These are phyloP conservation scores for Talaromyces amestolkiae DNA, from an alignment of 2,329 filamentous ascomycete genomes.

Conservation along the genomic window DNA sequence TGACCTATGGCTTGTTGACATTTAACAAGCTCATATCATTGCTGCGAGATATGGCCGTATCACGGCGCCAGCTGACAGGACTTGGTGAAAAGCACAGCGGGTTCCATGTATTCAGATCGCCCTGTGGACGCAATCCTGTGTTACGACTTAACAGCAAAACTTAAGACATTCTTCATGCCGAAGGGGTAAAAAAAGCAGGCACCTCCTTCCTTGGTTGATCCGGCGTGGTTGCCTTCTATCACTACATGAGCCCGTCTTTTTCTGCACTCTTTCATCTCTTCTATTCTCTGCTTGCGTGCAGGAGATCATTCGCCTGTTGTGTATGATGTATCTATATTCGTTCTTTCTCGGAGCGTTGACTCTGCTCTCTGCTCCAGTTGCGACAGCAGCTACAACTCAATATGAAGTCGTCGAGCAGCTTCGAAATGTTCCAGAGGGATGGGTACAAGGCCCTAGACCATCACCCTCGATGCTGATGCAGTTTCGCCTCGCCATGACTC, in stretches of 20 bases:
- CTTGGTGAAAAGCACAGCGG: neutral
- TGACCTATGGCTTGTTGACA: neutral
- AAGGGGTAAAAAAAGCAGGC: conserved; percentile 3
- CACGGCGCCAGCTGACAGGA: neutral
- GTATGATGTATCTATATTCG: conserved; percentile 13
- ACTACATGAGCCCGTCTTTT: neutral
- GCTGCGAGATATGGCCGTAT: neutral
- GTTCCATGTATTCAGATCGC: neutral
- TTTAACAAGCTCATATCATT: neutral
- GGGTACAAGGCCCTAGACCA: conserved; percentile 30
- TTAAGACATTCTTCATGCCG: conserved; percentile 8
- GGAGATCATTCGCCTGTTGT: neutral
- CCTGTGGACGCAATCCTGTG: neutral
- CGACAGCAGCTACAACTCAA: neutral
- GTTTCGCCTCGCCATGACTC: conserved; percentile 50
- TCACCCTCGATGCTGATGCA: conserved; percentile 42
- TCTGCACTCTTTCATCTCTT: neutral
- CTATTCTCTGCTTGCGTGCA: neutral
- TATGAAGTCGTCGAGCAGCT: conserved; percentile 31
- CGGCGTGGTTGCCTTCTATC: neutral
- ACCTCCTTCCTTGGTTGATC: neutral
- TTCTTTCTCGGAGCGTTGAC: conserved; percentile 9
- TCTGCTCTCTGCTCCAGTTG: neutral
- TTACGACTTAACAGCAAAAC: neutral
- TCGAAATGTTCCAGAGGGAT: conserved; percentile 32